Evolutionary conservation across 2,329 filamentous ascomycete species (phyloP).

Genomic region (Nannizzia gypsea): DNA sequence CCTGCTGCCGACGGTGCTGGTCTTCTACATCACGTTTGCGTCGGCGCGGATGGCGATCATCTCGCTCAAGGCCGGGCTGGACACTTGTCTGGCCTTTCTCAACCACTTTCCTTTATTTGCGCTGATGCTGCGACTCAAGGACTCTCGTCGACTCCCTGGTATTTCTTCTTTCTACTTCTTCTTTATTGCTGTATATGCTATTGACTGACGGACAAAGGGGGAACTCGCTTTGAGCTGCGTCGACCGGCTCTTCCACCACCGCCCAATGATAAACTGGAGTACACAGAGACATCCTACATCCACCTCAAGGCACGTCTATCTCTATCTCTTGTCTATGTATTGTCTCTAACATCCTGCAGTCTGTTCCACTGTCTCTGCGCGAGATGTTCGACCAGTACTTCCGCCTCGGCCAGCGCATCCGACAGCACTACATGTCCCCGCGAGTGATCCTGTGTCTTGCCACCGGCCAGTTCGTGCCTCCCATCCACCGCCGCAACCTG

Average conservation of each 20-base stretch:
- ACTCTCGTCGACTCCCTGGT: slow-evolving; percentile 79
- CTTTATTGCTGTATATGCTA: background rate
- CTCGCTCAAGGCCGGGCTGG: slow-evolving; percentile 75
- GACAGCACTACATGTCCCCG: slow-evolving; percentile 88
- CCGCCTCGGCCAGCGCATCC: slow-evolving; percentile 79
- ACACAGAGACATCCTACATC: slow-evolving; percentile 65
- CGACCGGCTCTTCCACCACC: slow-evolving; percentile 42
- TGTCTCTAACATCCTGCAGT: slow-evolving; percentile 37
- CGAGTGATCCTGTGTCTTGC: slow-evolving; percentile 77
- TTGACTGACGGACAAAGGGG: slow-evolving; percentile 40
- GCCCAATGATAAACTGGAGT: slow-evolving; percentile 24
- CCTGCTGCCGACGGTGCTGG: slow-evolving; percentile 81
- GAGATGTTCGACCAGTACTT: slow-evolving; percentile 98
- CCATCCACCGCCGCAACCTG: slow-evolving; percentile 84
- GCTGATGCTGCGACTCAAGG: slow-evolving; percentile 89
- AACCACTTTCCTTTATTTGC: slow-evolving; percentile 98
- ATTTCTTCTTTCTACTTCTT: slow-evolving; percentile 21
- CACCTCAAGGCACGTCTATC: slow-evolving; percentile 57
- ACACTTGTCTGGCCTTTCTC: slow-evolving; percentile 81
- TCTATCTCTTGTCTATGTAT: background rate
- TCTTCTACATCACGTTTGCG: slow-evolving; percentile 95
- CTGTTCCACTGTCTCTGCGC: slow-evolving; percentile 77
- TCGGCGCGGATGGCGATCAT: slow-evolving; percentile 92
- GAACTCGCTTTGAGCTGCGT: slow-evolving; percentile 81
- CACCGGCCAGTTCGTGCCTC: slow-evolving; percentile 85